phyloP scores from a whole-genome alignment of 768 basidiomycete species.

The Obba rivulosa region DNA sequence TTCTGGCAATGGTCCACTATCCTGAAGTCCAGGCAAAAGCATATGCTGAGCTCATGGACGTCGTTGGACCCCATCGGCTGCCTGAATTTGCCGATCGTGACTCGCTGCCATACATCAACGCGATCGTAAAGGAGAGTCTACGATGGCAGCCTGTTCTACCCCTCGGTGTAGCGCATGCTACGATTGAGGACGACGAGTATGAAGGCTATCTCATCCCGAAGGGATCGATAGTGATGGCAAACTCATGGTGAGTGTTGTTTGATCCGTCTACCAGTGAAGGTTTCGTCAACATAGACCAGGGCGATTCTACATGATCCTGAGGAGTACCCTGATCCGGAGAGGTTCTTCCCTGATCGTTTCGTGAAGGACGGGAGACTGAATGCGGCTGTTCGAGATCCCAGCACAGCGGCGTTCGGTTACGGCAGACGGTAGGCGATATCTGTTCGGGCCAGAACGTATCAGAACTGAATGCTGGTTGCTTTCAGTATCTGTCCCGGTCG shows the following conservation, averaged over 20 bases:
- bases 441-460: neutral
- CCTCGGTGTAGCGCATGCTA: constrained; percentile 19
- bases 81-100: constrained; percentile 34
- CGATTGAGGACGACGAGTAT: constrained; percentile 22
- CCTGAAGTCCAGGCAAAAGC: constrained; percentile 34
- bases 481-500: constrained; percentile 11
- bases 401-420: constrained; percentile 29
- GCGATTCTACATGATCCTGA: constrained; percentile 21
- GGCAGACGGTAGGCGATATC: constrained; percentile 23
- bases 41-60: constrained; percentile 31
- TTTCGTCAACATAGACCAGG: constrained; percentile 11
- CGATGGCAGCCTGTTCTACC: constrained; percentile 33
- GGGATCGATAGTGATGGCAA: constrained; percentile 21
- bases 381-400: constrained; percentile 20
- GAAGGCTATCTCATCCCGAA: constrained; percentile 24
- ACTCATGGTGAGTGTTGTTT: constrained; percentile 17
- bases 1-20: constrained; percentile 31
- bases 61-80: constrained; percentile 31
- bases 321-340: constrained; percentile 16
- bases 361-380: constrained; percentile 2
- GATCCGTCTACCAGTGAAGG: neutral
- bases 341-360: constrained; percentile 25
- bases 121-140: constrained; percentile 26
- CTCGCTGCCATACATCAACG: constrained; percentile 16
- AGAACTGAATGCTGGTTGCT: too few relatives aligned